A percentile compares a stretch with the other conserved stretches of the same genome.
These are phyloP conservation scores for Gleditsia sinensis DNA, from an alignment of 306 rosid genomes.

Conservation along the genomic window DNA sequence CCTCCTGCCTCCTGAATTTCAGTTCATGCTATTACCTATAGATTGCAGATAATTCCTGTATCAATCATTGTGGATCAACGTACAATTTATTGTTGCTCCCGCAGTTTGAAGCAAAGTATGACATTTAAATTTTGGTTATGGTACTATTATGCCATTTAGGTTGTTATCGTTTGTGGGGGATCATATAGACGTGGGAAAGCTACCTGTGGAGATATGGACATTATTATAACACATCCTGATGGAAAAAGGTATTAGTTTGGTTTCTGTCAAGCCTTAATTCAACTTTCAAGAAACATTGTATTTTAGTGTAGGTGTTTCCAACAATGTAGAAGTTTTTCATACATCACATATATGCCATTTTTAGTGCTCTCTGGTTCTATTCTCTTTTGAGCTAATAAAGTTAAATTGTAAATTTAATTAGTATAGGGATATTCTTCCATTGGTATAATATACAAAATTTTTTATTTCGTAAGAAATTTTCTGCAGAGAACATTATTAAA, in stretches of 20 bases:
- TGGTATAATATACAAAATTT: neutral
- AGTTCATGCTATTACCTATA: constrained; percentile 14
- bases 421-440: neutral
- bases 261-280: constrained; percentile 11
- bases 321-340: neutral
- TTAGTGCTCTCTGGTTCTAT: constrained; percentile 3
- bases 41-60: constrained; percentile 16
- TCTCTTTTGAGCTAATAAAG: neutral
- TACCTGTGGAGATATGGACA: constrained; percentile 92
- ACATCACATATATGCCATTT: neutral
- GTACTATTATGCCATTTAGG: constrained; percentile 45
- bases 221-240: constrained; percentile 90
- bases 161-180: constrained; percentile 81
- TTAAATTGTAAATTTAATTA: neutral
- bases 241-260: constrained; percentile 64
- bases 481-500: too few relatives aligned
- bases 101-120: constrained; percentile 14
- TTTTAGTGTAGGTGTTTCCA: neutral
- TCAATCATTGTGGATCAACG: constrained; percentile 10
- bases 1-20: constrained; percentile 10
- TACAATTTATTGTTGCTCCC: neutral
- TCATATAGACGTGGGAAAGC: constrained; percentile 93
- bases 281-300: constrained; percentile 7
- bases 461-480: too few relatives aligned
- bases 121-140: constrained; percentile 13